Percentiles rank a stretch among this genome's conserved stretches.
Conservation (phyloP, 106 monocot genomes). For the Dioscorea dumetorum region DNA sequence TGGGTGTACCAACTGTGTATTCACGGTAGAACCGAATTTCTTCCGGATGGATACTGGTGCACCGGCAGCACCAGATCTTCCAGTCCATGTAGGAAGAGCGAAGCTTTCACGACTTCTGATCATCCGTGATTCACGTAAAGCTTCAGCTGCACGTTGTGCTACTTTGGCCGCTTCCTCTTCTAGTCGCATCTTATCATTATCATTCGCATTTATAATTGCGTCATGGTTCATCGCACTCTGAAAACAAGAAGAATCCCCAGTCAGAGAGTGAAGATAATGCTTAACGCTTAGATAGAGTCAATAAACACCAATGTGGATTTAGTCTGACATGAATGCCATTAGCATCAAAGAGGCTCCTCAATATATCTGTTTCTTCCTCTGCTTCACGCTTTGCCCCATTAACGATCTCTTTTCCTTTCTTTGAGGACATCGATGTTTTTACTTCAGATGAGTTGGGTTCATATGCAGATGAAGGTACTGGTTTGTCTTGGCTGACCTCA, state of each 20-base stretch:
- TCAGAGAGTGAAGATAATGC: background rate
- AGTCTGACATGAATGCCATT: conserved; percentile 78
- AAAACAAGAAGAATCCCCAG: conserved; percentile 3
- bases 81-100: conserved; percentile 91
- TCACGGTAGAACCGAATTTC: conserved; percentile 67
- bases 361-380: conserved; percentile 56
- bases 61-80: conserved; percentile 79
- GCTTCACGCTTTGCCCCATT: conserved; percentile 6
- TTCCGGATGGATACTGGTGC: conserved; percentile 49
- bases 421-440: conserved; percentile 7
- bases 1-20: conserved; percentile 22
- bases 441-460: background rate
- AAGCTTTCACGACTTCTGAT: conserved; percentile 70
- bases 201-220: conserved; percentile 80
- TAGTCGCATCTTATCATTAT: conserved; percentile 54
- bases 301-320: background rate
- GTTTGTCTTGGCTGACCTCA: conserved; percentile 18
- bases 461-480: background rate
- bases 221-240: conserved; percentile 97
- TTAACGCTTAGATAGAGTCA: too few species aligned
- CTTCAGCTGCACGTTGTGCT: conserved; percentile 86
- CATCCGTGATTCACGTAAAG: conserved; percentile 69
- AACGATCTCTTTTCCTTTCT: conserved; percentile 19
- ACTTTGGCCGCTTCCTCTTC: conserved; percentile 85
- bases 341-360: conserved; percentile 72